Percentiles rank a stretch among this genome's conserved stretches.
Conservation (phyloP, 331 rosid species). For the Pyracantha coccinea region DNA sequence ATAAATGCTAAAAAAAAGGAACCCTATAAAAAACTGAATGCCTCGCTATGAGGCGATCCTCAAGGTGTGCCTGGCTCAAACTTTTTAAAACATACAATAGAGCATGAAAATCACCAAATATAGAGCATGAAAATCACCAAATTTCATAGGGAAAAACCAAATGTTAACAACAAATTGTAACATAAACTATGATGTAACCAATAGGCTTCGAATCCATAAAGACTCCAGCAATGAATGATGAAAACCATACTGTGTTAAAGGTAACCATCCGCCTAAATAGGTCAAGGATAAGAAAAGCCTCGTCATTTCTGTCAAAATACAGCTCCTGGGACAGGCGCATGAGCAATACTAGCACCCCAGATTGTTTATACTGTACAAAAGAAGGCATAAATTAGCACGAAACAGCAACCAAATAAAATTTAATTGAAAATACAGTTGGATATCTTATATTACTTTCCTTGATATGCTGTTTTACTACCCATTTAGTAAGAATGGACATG, state of each 20-base stretch:
- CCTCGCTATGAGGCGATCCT: too few relatives aligned
- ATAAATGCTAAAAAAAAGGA: too few relatives aligned
- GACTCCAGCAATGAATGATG: background rate
- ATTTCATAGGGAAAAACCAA: background rate
- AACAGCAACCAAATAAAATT: background rate
- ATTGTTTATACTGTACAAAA: slow-evolving; percentile 50
- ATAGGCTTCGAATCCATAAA: background rate
- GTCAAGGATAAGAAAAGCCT: slow-evolving; percentile 61
- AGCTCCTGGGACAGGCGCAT: slow-evolving; percentile 68
- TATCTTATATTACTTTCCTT: background rate
- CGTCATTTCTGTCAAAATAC: slow-evolving; percentile 50
- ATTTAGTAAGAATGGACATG: background rate
- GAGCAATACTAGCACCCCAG: slow-evolving; percentile 71
- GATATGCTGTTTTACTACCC: background rate
- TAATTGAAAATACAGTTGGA: slow-evolving; percentile 11
- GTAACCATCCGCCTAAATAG: slow-evolving; percentile 76
- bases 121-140: background rate
- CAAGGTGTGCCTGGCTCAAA: too few relatives aligned
- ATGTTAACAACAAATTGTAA: background rate
- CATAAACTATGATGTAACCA: background rate
- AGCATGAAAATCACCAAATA: background rate
- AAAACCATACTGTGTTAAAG: slow-evolving; percentile 51
- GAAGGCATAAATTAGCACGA: slow-evolving; percentile 12
- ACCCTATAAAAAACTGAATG: too few relatives aligned
- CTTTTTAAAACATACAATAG: background rate